Evolutionary conservation across 805 yeast species (phyloP), one percentile per base, ranked within the genome.

Genomic region (Pichia insulana): DNA sequence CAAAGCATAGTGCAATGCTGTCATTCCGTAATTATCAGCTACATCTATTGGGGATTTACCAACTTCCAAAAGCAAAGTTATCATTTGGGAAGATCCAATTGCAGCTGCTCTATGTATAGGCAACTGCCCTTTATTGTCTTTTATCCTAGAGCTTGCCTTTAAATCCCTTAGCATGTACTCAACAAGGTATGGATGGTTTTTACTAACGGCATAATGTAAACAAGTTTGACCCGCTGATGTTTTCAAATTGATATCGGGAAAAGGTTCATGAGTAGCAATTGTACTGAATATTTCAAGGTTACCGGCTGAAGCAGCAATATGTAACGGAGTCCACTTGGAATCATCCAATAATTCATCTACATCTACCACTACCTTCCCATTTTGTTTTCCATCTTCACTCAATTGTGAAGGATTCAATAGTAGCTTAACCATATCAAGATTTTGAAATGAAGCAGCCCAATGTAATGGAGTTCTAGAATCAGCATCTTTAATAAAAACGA

Each of bases 241-340:
- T 26, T 71, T 71, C 34, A 71, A 56, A 53, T 86, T 67, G 18
- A 85, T 67, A 57, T 82, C 81, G 0, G 83, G 82, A 15, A 56
- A 54, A 0, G 84, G 82, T 1, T 64, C 65, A 47, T 69, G 67
- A 0, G 58, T 61, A 50, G 78, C 63, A n/a, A 87, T 54, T 36
- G 66, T 52, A 9, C 71, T 65, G 3, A 86, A 51, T 8, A 80
- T 70, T 7, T 66, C 69, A 18, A 67, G 51, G 52, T 77, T 74
- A 0, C 96, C 96, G 2, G 81, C 68, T 0, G 96, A 74, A 0
- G 83, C 72, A 0, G 92, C 87, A 40, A 90, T 79, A 59, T 89
- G 97, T 28, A 86, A 54, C 1, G 94, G 87, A 0, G 90, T 81
- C 96, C 96, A 89, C 0, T 95, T 95, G 10, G 89, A 69, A 16